These are phyloP conservation scores for Erucastrum elatum DNA, from an alignment of 345 rosid species.

Conservation along the genomic window DNA sequence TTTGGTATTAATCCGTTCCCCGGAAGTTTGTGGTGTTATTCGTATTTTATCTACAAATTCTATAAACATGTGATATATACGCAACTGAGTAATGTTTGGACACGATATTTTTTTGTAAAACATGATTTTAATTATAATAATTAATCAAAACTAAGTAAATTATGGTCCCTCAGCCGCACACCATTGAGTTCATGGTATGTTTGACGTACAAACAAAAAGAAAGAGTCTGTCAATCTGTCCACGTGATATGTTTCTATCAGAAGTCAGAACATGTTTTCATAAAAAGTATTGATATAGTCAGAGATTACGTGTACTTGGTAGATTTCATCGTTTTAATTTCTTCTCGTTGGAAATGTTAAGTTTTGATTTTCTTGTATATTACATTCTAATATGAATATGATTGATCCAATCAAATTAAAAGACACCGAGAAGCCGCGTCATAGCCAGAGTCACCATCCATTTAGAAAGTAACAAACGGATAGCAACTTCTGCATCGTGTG, in stretches of 20 bases:
- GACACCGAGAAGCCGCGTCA: neutral
- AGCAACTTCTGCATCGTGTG: constrained; percentile 22
- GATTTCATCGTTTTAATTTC: neutral
- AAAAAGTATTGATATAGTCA: neutral
- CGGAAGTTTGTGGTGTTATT: neutral
- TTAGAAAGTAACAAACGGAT: neutral
- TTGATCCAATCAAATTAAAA: no score
- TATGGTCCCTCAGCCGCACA: neutral
- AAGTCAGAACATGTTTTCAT: neutral
- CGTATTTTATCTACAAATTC: neutral
- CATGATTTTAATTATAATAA: neutral
- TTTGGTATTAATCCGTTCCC: neutral
- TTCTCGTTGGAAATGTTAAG: neutral
- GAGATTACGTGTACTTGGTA: neutral
- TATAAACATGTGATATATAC: neutral
- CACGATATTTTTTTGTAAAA: neutral
- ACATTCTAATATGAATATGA: no score
- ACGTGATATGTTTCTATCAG: neutral
- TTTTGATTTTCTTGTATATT: neutral
- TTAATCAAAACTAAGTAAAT: neutral
- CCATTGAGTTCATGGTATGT: neutral
- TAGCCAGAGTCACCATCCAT: constrained; percentile 30
- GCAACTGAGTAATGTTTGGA: neutral
- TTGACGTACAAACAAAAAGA: constrained; percentile 4
- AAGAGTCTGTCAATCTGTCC: neutral